Base-by-base conservation (phyloP, 148 eudicot species). In the Rhododendron simsii region DNA sequence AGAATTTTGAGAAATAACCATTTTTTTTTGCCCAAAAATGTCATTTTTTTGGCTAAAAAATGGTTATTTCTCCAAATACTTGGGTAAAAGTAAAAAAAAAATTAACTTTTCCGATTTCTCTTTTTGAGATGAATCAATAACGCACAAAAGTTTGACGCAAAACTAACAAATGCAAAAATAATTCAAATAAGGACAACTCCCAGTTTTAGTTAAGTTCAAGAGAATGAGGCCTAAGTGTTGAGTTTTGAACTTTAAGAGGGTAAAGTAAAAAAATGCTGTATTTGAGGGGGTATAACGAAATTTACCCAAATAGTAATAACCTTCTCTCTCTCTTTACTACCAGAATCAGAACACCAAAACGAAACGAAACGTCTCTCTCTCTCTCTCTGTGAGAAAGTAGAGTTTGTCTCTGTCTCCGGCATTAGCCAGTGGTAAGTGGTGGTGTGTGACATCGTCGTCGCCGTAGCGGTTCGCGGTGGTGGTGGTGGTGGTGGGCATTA, bases 331-430 rank as follows among this genome's bases (percentile, higher is more conserved):
- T 80, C 28, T 86, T 55, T 39, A 45, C 78, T 30, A 11, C 65
- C 69, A 63, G 81, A 57, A 65, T 83, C 79, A 78, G n/a, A n/a
- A 83, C 65, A 76, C 86, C 88, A 53, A 79, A 80, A 33, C 33
- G 33, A 79, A 80, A 85, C 80, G 89, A 83, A 84, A 84, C 89
- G 88, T 65, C 85, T 82, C 82, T 21, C 35, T 55, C 21, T 41
- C 50, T 84, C 79, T 73, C 33, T 79, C 57, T 76, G 81, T 83
- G 30, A 47, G 61, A 26, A n/a, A 5, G 21, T 26, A 4, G 30
- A 57, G 4, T 26, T 21, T 75, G 47, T 69, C n/a, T 33, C 4
- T 48, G 18, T 74, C 30, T 57, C 48, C 39, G 73, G 50, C 51
- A 47, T 51, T 57, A 45, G 71, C 28, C 41, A 53, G 61, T 80